Conservation (phyloP, 1,284 basidiomycete genomes). For the Marasmius tenuissimus region DNA sequence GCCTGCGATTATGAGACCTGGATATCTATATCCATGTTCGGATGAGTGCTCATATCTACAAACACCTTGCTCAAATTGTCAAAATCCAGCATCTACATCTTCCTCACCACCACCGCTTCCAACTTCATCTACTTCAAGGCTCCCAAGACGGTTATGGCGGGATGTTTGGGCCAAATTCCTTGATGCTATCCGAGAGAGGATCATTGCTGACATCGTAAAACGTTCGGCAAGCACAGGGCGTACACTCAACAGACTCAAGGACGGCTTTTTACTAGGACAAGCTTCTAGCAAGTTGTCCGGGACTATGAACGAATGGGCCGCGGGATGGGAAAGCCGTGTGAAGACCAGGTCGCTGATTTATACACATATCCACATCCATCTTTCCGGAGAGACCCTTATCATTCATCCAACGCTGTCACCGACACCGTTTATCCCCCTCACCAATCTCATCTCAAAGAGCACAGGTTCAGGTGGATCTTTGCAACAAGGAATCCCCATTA, state of each 20-base stretch:
- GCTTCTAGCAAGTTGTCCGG: constrained; percentile 22
- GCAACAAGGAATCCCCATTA: constrained; percentile 55
- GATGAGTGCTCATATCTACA: constrained; percentile 38
- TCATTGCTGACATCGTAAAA: constrained; percentile 59
- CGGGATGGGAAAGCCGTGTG: constrained; percentile 57
- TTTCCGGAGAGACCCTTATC: constrained; percentile 42
- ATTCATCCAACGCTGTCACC: constrained; percentile 58
- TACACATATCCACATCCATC: constrained; percentile 59
- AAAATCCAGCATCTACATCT: constrained; percentile 22
- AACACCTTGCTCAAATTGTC: constrained; percentile 44
- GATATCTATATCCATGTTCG: constrained; percentile 48
- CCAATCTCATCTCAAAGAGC: not conserved
- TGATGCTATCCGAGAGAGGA: constrained; percentile 40
- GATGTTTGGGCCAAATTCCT: constrained; percentile 33
- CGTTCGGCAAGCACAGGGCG: constrained; percentile 29
- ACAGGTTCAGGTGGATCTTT: constrained; percentile 27
- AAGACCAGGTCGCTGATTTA: constrained; percentile 53
- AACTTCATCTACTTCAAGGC: not conserved
- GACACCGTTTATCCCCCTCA: constrained; percentile 51
- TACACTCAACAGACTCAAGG: constrained; percentile 46
- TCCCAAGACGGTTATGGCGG: not conserved
- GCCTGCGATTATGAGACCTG: not conserved
- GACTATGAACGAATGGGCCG: constrained; percentile 53
- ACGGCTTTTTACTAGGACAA: constrained; percentile 60
- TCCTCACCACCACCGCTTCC: constrained; percentile 14